Evolutionary conservation across 371 early-diverging fungal species (phyloP).

Genomic region (Actinomortierella ambigua): DNA sequence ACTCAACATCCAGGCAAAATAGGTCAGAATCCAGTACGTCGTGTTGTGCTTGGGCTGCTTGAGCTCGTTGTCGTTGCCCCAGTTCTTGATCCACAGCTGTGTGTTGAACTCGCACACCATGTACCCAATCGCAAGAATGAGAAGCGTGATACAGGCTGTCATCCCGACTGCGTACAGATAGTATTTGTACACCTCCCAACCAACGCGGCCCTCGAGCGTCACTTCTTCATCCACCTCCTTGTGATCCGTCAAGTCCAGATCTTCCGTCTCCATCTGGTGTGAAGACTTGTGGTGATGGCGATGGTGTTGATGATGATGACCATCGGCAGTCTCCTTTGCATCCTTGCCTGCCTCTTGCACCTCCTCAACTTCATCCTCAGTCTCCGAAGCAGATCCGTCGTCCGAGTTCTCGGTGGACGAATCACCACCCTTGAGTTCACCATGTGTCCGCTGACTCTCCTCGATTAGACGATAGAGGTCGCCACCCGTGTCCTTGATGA

Average conservation of each 20-base stretch:
- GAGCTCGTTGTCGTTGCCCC: conserved; percentile 21
- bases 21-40: conserved; percentile 17
- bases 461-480: conserved; percentile 23
- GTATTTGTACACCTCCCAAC: conserved; percentile 28
- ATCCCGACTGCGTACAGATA: conserved; percentile 10
- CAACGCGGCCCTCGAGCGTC: conserved; percentile 13
- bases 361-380: not conserved
- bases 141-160: not conserved
- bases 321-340: conserved; percentile 48
- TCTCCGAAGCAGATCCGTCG: not conserved
- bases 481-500: conserved; percentile 46
- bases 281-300: conserved; percentile 17
- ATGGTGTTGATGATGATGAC: conserved; percentile 56
- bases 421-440: not conserved
- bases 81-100: conserved; percentile 18
- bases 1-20: conserved; percentile 20
- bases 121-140: not conserved
- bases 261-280: conserved; percentile 6
- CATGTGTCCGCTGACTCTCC: conserved; percentile 6
- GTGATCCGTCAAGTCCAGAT: conserved; percentile 10
- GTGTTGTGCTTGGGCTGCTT: conserved; percentile 2
- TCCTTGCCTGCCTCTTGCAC: not conserved
- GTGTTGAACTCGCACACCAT: conserved; percentile 9
- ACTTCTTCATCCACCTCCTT: conserved; percentile 20
- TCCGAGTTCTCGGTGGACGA: not conserved